Conservation (phyloP, 352 stramenopile species). For the Phytophthora syringae region DNA sequence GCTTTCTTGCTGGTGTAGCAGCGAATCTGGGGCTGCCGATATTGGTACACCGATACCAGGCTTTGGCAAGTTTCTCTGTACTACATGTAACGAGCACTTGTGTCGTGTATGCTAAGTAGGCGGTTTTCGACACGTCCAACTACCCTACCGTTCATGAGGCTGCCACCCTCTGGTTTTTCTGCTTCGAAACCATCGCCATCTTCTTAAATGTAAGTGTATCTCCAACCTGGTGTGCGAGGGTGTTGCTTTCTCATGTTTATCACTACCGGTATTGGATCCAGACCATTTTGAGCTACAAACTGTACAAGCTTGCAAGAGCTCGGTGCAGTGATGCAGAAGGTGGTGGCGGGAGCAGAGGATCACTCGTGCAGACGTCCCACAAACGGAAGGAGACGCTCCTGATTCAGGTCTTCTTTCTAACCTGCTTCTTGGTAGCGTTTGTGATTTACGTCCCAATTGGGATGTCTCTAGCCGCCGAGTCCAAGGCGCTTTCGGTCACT, state of each 20-base stretch:
- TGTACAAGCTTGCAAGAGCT: constrained; percentile 26
- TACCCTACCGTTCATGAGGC: constrained; percentile 32
- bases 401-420: constrained; percentile 28
- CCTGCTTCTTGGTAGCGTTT: constrained; percentile 47
- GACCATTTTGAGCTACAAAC: constrained; percentile 38
- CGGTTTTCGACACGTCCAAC: constrained; percentile 42
- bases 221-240: background rate
- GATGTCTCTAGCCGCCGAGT: constrained; percentile 28
- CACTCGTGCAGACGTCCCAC: constrained; percentile 5
- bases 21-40: constrained; percentile 40
- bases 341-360: background rate
- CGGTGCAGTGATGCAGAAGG: constrained; percentile 9
- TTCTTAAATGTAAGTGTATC: constrained; percentile 36
- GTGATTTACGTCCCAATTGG: constrained; percentile 47
- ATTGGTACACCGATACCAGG: constrained; percentile 8
- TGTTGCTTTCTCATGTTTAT: background rate
- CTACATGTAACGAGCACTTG: too few relatives aligned
- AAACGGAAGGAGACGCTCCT: constrained; percentile 28
- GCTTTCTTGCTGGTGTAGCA: constrained; percentile 22
- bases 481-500: constrained; percentile 23
- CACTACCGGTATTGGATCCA: background rate
- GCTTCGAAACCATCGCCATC: constrained; percentile 43
- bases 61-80: background rate
- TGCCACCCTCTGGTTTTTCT: constrained; percentile 49
- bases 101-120: constrained; percentile 6